Evolutionary conservation across 2,329 filamentous ascomycete species (phyloP).

Genomic region (Seiridium unicorne): DNA sequence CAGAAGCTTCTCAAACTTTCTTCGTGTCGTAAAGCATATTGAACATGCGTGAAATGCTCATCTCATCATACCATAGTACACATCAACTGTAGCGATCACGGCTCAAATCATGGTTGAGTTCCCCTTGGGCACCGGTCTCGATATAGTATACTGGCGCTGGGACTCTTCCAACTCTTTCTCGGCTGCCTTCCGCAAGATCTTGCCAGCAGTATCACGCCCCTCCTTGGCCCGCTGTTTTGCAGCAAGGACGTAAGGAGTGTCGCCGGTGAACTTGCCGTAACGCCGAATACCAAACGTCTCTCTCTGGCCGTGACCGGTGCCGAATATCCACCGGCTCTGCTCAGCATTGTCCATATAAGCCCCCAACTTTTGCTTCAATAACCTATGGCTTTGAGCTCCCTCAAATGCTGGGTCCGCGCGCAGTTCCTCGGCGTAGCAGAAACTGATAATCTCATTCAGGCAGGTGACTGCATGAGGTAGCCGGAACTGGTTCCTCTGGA

Average conservation of each 20-base stretch:
- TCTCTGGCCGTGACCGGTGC: constrained; percentile 32
- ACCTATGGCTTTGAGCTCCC: constrained; percentile 62
- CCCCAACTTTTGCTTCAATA: constrained; percentile 69
- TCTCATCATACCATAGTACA: neutral
- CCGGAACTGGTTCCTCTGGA: constrained; percentile 57
- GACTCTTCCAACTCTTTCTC: neutral
- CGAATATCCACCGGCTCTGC: constrained; percentile 53
- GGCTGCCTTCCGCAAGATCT: constrained; percentile 3
- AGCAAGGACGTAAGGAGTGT: constrained; percentile 14
- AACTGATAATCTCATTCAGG: constrained; percentile 75
- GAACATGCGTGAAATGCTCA: neutral
- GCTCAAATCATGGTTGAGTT: constrained; percentile 11
- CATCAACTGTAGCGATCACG: neutral
- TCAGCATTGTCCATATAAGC: constrained; percentile 42
- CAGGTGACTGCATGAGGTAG: constrained; percentile 73
- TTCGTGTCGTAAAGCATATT: too few species aligned
- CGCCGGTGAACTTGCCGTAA: constrained; percentile 25
- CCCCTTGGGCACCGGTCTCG: constrained; percentile 9
- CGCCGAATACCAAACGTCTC: constrained; percentile 28
- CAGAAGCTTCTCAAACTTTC: neutral
- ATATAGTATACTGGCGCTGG: constrained; percentile 3
- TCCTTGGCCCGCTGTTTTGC: constrained; percentile 18
- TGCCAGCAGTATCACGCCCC: neutral
- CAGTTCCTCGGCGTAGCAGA: constrained; percentile 71
- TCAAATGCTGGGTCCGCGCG: constrained; percentile 72